Percentiles rank a stretch among this genome's conserved stretches.
Evolutionary conservation across 2,329 filamentous ascomycete species (phyloP).

Genomic region (Colletotrichum zoysiae): DNA sequence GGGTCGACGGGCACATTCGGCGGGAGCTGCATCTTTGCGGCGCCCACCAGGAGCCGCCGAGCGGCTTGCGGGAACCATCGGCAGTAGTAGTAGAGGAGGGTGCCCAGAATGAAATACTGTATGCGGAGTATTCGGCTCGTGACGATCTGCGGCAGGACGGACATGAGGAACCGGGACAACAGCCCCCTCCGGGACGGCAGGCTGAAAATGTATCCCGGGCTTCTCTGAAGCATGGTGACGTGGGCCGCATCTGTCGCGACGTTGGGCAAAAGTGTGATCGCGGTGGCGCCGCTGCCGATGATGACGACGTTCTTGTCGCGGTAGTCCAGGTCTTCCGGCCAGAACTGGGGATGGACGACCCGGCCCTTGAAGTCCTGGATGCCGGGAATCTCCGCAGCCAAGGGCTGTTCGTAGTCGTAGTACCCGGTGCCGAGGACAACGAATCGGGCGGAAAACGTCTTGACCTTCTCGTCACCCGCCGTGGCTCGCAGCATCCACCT

Average conservation of each 20-base stretch:
- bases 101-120: conserved; percentile 52
- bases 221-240: conserved; percentile 79
- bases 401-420: conserved; percentile 75
- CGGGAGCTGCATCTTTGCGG: conserved; percentile 62
- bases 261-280: conserved; percentile 73
- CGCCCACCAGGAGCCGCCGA: conserved; percentile 51
- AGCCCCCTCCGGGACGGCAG: conserved; percentile 57
- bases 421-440: conserved; percentile 71
- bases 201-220: conserved; percentile 71
- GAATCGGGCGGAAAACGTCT: conserved; percentile 59
- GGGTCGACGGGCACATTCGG: conserved; percentile 60
- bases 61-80: conserved; percentile 30
- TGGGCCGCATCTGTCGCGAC: conserved; percentile 68
- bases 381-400: conserved; percentile 63
- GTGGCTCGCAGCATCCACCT: conserved; percentile 61
- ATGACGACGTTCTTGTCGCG: conserved; percentile 73
- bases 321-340: conserved; percentile 76
- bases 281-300: conserved; percentile 77
- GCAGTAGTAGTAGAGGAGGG: conserved; percentile 50
- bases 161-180: conserved; percentile 52
- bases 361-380: conserved; percentile 54
- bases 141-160: conserved; percentile 57
- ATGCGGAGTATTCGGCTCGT: conserved; percentile 62
- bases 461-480: conserved; percentile 50
- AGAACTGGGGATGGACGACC: conserved; percentile 79